Evolutionary conservation across 1,139 yeast genomes (phyloP).

Genomic region (Kodamaea ohmeri): DNA sequence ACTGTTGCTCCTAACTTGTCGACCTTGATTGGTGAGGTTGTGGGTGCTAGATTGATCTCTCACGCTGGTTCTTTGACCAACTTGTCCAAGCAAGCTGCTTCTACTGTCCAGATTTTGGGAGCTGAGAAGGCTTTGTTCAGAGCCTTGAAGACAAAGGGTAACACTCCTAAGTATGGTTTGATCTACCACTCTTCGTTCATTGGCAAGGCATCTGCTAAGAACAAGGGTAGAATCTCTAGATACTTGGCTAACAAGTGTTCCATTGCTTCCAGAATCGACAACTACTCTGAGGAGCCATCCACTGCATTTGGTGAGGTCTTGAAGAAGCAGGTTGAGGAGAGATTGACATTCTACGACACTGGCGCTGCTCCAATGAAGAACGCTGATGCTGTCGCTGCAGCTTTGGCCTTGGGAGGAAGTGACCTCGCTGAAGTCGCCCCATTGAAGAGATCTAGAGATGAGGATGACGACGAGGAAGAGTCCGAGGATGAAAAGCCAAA

Average conservation of each 20-base stretch:
- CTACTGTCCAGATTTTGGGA: conserved; percentile 96
- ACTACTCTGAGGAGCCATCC: conserved; percentile 83
- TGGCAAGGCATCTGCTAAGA: conserved; percentile 94
- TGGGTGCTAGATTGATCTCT: conserved; percentile 96
- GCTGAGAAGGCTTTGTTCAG: conserved; percentile 99
- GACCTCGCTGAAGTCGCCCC: conserved; percentile 26
- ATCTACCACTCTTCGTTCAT: conserved; percentile 96
- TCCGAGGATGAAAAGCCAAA: conserved; percentile 34
- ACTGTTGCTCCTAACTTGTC: conserved; percentile 97
- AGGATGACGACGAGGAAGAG: conserved; percentile 31
- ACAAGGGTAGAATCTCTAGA: conserved; percentile 98
- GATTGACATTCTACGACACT: conserved; percentile 91
- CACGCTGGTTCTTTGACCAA: conserved; percentile 98
- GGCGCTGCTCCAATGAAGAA: conserved; percentile 97
- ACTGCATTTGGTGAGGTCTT: conserved; percentile 86
- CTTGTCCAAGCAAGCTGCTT: conserved; percentile 96
- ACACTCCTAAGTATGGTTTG: conserved; percentile 97
- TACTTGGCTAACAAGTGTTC: conserved; percentile 98
- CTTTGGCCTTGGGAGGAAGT: conserved; percentile 64
- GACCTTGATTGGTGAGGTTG: conserved; percentile 95
- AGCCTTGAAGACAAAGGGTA: conserved; percentile 97
- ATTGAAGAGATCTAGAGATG: conserved; percentile 10
- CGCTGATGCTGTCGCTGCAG: conserved; percentile 89
- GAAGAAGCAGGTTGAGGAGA: conserved; percentile 96
- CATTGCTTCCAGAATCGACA: conserved; percentile 97